These are phyloP conservation scores for Venturia effusa DNA, from an alignment of 2,329 filamentous ascomycete genomes.

Conservation along the genomic window DNA sequence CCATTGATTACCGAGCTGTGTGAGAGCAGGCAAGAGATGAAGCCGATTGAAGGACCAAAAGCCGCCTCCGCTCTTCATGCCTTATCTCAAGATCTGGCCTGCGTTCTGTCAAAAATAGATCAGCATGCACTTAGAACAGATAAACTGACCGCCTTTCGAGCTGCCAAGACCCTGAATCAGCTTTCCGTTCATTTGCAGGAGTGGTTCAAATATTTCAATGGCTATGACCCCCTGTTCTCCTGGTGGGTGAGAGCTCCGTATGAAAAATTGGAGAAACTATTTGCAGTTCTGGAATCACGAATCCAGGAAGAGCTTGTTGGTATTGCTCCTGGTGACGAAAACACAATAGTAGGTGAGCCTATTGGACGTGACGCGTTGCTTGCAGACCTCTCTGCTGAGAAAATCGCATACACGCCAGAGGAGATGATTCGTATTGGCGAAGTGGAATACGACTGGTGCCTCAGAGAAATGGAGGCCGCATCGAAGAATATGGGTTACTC, in stretches of 20 bases:
- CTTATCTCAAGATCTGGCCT: conserved; percentile 22
- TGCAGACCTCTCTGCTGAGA: conserved; percentile 43
- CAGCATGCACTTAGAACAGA: conserved; percentile 23
- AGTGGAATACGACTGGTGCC: conserved; percentile 45
- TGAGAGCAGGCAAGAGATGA: conserved; percentile 37
- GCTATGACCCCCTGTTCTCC: conserved; percentile 46
- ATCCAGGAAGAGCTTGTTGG: conserved; percentile 37
- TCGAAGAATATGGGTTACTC: conserved; percentile 38
- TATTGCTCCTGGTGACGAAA: conserved; percentile 30
- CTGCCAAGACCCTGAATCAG: conserved; percentile 31
- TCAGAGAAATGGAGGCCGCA: conserved; percentile 42
- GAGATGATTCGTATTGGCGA: conserved; percentile 43
- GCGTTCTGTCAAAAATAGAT: conserved; percentile 26
- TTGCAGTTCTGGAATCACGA: conserved; percentile 26
- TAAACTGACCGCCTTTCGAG: conserved; percentile 37
- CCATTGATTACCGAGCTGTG: conserved; percentile 32
- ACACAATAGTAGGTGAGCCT: conserved; percentile 46
- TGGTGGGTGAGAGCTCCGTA: conserved; percentile 45
- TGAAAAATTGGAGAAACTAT: conserved; percentile 25
- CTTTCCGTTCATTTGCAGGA: conserved; percentile 35
- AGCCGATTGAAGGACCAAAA: conserved; percentile 32
- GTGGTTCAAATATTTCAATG: conserved; percentile 40
- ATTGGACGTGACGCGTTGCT: conserved; percentile 43
- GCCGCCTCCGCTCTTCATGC: conserved; percentile 33
- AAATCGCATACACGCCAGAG: conserved; percentile 48